Conservation (phyloP, 164 flowering plant species). For the Saururus chinensis region DNA sequence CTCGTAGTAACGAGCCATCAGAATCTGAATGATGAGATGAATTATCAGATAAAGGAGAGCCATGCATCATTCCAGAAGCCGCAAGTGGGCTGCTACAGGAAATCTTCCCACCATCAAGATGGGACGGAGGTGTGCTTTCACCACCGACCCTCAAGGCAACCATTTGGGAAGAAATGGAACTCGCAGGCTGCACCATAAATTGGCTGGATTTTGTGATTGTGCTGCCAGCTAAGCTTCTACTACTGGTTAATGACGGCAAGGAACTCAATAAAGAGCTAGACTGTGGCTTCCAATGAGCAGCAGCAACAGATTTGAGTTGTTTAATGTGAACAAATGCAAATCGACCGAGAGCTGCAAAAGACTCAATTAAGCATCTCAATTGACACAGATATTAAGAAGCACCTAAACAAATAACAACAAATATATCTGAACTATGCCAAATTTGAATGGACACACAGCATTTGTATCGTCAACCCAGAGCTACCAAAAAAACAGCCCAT, state of each 20-base stretch:
- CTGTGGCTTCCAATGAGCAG: constrained; percentile 79
- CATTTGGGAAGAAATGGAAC: constrained; percentile 52
- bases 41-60: constrained; percentile 94
- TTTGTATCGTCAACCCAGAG: too few species aligned
- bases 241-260: constrained; percentile 55
- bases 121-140: constrained; percentile 33
- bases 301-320: constrained; percentile 79
- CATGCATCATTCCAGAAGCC: constrained; percentile 74
- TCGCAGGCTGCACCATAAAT: constrained; percentile 31
- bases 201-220: constrained; percentile 40
- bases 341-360: constrained; percentile 72
- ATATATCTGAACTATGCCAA: neutral
- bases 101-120: constrained; percentile 71
- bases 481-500: too few species aligned
- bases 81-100: constrained; percentile 84
- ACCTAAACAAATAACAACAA: neutral
- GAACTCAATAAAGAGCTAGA: constrained; percentile 54
- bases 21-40: constrained; percentile 90
- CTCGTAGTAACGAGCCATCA: constrained; percentile 49
- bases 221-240: constrained; percentile 34
- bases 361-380: neutral
- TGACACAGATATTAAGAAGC: neutral
- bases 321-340: constrained; percentile 90
- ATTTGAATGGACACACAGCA: too few species aligned
- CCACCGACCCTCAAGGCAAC: constrained; percentile 58